Evolutionary conservation across 2,329 filamentous ascomycete genomes (phyloP).

Genomic region (Fusarium sp.): DNA sequence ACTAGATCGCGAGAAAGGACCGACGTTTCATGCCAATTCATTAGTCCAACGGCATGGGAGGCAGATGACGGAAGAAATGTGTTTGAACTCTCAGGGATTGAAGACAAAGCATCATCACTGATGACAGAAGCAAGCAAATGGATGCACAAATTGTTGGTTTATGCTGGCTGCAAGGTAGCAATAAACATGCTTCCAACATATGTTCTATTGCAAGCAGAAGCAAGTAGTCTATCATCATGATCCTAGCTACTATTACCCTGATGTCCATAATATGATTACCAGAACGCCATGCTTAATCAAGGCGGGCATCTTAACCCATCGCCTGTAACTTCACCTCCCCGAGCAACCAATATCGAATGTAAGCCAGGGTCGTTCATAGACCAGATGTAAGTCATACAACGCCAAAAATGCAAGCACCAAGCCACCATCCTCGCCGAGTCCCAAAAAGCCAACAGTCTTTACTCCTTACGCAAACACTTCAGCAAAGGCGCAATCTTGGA

Average conservation of each 20-base stretch:
- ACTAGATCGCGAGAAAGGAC: no score
- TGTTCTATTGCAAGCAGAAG: not conserved
- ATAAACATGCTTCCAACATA: not conserved
- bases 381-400: not conserved
- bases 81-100: not conserved
- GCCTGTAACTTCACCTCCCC: not conserved
- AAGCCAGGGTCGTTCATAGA: not conserved
- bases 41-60: not conserved
- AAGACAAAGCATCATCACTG: not conserved
- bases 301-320: not conserved
- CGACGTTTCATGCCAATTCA: not conserved
- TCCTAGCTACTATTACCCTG: not conserved
- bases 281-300: conserved; percentile 19
- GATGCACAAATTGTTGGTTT: not conserved
- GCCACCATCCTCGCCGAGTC: not conserved
- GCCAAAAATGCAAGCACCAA: not conserved
- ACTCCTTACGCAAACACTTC: conserved; percentile 67
- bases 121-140: not conserved
- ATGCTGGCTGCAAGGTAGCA: not conserved
- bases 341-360: not conserved
- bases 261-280: conserved; percentile 4
- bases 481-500: conserved; percentile 64
- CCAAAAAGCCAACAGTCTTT: not conserved
- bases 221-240: not conserved
- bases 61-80: not conserved